phyloP scores from a whole-genome alignment of 805 yeast species.

The Teunomyces panamensis region DNA sequence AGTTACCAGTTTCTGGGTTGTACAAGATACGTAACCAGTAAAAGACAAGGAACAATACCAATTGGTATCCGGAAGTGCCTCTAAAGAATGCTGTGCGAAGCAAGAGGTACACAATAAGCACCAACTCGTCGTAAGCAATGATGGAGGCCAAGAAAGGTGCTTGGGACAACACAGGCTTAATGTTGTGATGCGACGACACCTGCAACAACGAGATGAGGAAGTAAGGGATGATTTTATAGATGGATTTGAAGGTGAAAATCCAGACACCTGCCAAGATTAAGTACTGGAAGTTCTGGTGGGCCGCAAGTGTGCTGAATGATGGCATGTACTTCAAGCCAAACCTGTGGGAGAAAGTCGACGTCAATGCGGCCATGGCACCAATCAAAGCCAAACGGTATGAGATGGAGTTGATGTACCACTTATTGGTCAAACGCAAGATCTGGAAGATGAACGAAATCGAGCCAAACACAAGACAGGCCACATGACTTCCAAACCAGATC shows the following conservation, averaged over 20 bases:
- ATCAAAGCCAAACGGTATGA: constrained; percentile 53
- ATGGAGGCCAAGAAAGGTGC: constrained; percentile 40
- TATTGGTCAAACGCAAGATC: constrained; percentile 37
- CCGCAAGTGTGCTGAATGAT: constrained; percentile 57
- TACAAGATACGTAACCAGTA: constrained; percentile 72
- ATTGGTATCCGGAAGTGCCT: constrained; percentile 68
- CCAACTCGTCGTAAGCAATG: constrained; percentile 60
- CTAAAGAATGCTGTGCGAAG: constrained; percentile 61
- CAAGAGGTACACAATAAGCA: constrained; percentile 49
- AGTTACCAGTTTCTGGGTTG: constrained; percentile 44
- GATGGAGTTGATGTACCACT: constrained; percentile 45
- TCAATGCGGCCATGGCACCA: constrained; percentile 54
- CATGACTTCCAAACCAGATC: constrained; percentile 60
- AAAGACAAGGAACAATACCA: constrained; percentile 53
- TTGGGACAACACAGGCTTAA: constrained; percentile 38
- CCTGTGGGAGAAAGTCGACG: constrained; percentile 54
- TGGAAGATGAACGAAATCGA: constrained; percentile 34
- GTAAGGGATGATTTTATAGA: constrained; percentile 64
- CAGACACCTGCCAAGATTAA: constrained; percentile 54
- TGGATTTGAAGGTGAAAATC: constrained; percentile 62
- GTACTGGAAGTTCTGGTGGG: constrained; percentile 76
- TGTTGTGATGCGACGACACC: constrained; percentile 39
- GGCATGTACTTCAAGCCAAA: constrained; percentile 60
- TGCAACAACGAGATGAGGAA: constrained; percentile 58
- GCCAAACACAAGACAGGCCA: constrained; percentile 44